phyloP scores from a whole-genome alignment of 345 rosid genomes.

The Dipteronia sinensis region DNA sequence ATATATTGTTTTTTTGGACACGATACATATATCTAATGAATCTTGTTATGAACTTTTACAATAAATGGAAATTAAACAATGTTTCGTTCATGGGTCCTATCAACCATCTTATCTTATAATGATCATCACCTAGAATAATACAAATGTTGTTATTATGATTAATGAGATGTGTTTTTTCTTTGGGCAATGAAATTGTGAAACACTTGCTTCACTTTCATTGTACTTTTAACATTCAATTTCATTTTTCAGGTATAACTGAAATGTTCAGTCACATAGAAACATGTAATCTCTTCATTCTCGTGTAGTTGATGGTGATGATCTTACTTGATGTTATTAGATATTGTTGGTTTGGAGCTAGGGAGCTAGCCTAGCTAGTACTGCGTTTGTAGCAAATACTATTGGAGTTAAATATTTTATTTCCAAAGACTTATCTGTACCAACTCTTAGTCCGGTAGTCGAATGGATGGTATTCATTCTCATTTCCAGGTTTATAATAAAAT shows the following conservation, averaged over 20 bases:
- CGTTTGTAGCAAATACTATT: too few relatives aligned
- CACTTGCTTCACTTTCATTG: neutral
- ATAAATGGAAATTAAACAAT: slow-evolving; percentile 15
- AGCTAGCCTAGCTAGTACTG: too few relatives aligned
- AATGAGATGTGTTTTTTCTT: too few relatives aligned
- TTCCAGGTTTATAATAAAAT: too few relatives aligned
- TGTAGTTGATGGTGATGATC: neutral
- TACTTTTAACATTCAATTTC: neutral
- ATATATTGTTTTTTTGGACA: neutral
- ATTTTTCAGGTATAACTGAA: neutral
- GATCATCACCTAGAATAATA: neutral
- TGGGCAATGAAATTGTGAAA: too few relatives aligned
- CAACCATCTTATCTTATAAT: too few relatives aligned
- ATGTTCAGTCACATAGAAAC: too few relatives aligned
- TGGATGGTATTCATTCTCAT: too few relatives aligned
- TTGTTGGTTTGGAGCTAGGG: neutral
- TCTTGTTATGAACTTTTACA: slow-evolving; percentile 7
- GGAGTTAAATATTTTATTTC: too few relatives aligned
- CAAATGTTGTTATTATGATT: neutral
- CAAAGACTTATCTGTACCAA: too few relatives aligned
- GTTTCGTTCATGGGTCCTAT: neutral
- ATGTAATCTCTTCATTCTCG: too few relatives aligned
- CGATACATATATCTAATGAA: neutral
- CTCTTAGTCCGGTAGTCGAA: too few relatives aligned
- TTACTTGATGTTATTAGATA: neutral